Evolutionary conservation across 495 filamentous ascomycete genomes (phyloP), one percentile per base, ranked within the genome.

Genomic region (Penicillium robsamsonii): DNA sequence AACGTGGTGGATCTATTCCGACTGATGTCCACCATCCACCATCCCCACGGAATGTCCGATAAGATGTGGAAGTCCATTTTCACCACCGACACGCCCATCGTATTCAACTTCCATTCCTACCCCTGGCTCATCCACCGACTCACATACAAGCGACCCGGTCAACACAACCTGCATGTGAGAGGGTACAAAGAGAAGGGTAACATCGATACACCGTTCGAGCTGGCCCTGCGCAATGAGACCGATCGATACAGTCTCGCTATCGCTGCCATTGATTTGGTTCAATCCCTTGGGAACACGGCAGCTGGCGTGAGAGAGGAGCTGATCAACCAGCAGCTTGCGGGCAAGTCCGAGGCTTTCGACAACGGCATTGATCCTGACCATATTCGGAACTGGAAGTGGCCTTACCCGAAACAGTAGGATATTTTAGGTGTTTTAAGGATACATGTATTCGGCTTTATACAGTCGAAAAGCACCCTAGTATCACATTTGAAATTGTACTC

Each of bases 61-160:
- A 60, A 56, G 27, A 81, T 87, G 61, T 89, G 82, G 82, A 63
- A 66, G n/a, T 72, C 84, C 5, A 59, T 87, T 48, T 89, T 89
- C 75, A 90, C 87, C 1, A 70, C 72, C 20, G 72, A 88, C 75
- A 83, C 77, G 55, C 86, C 87, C 33, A 77, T 88, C 67, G 81
- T 89, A 60, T 89, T 90, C 81, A 89, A 89, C 75, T 89, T 89
- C 81, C 87, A 90, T 73, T 84, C 80, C 17, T 89, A 90, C 70
- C 87, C 87, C 2, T 90, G 84, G 85, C 77, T 89, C 60, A 81
- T 90, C 38, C 85, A 89, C 71, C 78, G 87, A 25, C 67, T 91
- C 53, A 84, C 84, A 1, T 89, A 89, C 72, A 86, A 86, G 73
- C 83, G 85, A 0, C 80, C 80, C 0, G 85, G 84, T 13, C 78